These are phyloP conservation scores for Debaryomyces coudertii DNA, from an alignment of 1,139 yeast genomes.

Conservation along the genomic window DNA sequence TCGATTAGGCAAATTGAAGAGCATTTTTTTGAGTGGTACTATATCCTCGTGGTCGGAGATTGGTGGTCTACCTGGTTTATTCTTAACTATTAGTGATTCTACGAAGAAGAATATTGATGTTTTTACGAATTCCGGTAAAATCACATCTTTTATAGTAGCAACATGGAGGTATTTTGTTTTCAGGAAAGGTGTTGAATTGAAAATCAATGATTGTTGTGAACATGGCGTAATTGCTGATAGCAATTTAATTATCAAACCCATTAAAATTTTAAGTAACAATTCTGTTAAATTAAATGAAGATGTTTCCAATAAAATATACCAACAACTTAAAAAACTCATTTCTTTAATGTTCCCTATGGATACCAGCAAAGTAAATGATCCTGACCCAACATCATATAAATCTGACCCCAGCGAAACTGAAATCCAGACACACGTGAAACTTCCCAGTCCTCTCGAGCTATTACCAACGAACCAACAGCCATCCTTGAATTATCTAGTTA, in stretches of 20 bases:
- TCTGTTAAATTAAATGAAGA: conserved; percentile 1
- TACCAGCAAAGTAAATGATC: conserved; percentile 37
- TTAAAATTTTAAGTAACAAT: conserved; percentile 33
- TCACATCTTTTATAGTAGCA: conserved; percentile 59
- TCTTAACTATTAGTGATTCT: conserved; percentile 83
- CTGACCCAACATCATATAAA: conserved; percentile 44
- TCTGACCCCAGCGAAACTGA: conserved; percentile 45
- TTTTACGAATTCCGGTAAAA: conserved; percentile 38
- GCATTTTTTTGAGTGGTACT: conserved; percentile 76
- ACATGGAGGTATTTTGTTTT: conserved; percentile 92
- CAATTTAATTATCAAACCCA: conserved; percentile 54
- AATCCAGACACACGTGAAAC: conserved; percentile 44
- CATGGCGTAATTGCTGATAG: conserved; percentile 51
- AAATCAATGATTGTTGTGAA: conserved; percentile 42
- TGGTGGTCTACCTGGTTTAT: conserved; percentile 90
- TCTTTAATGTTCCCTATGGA: conserved; percentile 56
- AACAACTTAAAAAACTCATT: conserved; percentile 35
- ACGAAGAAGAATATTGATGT: conserved; percentile 56
- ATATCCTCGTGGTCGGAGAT: conserved; percentile 67
- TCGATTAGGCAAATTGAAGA: conserved; percentile 57
- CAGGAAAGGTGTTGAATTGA: conserved; percentile 69
- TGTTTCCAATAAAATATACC: conserved; percentile 12
- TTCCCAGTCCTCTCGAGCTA: conserved; percentile 30
- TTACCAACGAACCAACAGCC: conserved; percentile 27
- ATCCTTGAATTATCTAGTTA: conserved; percentile 60